Percentiles rank a stretch among this genome's conserved stretches.
Evolutionary conservation across 139 green algal genomes (phyloP).

Genomic region (Chlamydomonas sp.): DNA sequence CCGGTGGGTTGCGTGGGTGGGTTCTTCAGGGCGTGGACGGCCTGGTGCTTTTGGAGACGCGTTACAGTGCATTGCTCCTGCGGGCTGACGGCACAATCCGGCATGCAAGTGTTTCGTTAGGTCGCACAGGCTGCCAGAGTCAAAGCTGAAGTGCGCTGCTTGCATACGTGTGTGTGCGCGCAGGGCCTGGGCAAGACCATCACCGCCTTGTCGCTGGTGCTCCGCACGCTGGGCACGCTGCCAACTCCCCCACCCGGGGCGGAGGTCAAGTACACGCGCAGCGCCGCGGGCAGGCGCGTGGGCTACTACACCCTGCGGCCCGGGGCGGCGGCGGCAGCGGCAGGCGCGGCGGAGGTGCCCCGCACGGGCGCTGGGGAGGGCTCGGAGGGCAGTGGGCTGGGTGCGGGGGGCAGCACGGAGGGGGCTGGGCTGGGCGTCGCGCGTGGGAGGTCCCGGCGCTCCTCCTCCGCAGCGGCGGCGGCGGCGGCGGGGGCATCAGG

Average conservation of each 20-base stretch:
- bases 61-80: too few species aligned
- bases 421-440: too few species aligned
- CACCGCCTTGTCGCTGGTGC: constrained; percentile 82
- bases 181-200: constrained; percentile 94
- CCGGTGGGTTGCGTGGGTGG: constrained; percentile 55
- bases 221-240: constrained; percentile 70
- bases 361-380: not conserved
- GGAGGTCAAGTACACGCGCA: constrained; percentile 5
- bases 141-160: too few species aligned
- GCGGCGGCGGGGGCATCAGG: too few species aligned
- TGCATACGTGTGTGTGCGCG: not conserved
- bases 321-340: not conserved
- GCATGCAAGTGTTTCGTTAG: too few species aligned
- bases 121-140: too few species aligned
- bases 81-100: too few species aligned
- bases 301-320: constrained; percentile 33
- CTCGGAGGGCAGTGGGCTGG: not conserved
- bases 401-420: not conserved
- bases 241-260: constrained; percentile 43
- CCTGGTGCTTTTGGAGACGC: too few species aligned
- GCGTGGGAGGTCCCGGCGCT: too few species aligned
- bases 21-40: too few species aligned
- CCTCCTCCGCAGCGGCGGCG: too few species aligned
- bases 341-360: not conserved
- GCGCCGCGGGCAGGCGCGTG: constrained; percentile 8